These are phyloP conservation scores for Moesziomyces sp. DNA, from an alignment of 1,284 basidiomycete species.

Conservation along the genomic window DNA sequence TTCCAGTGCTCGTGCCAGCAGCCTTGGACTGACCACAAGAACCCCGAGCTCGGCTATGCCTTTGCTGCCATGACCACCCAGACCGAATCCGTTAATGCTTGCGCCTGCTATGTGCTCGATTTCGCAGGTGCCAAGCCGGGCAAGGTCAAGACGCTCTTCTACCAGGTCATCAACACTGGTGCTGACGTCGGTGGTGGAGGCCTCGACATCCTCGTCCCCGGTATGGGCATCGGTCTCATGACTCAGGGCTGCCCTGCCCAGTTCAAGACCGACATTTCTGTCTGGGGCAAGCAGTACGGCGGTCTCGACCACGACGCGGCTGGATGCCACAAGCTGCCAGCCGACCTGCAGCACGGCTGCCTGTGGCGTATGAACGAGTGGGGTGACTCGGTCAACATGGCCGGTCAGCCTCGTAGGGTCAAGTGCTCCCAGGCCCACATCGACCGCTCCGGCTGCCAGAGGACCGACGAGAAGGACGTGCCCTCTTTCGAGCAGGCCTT, in stretches of 20 bases:
- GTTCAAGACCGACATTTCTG: conserved; percentile 26
- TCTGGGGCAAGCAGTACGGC: conserved; percentile 39
- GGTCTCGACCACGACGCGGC: conserved; percentile 24
- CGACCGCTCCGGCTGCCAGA: conserved; percentile 39
- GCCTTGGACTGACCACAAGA: conserved; percentile 33
- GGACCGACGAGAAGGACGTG: conserved; percentile 23
- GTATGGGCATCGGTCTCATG: conserved; percentile 32
- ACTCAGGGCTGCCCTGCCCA: conserved; percentile 29
- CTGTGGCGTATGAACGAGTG: conserved; percentile 38
- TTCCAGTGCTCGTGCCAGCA: conserved; percentile 46
- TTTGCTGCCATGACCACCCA: conserved; percentile 32
- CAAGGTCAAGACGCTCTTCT: conserved; percentile 39
- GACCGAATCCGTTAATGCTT: conserved; percentile 18
- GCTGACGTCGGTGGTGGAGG: conserved; percentile 20
- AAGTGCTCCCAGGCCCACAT: conserved; percentile 43
- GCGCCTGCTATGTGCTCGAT: conserved; percentile 32
- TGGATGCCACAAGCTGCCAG: conserved; percentile 31
- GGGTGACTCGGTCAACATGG: conserved; percentile 26
- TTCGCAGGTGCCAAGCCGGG: conserved; percentile 18
- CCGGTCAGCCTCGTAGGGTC: conserved; percentile 19
- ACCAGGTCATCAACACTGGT: conserved; percentile 41
- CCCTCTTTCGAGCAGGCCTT: conserved; percentile 1
- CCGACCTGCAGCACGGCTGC: conserved; percentile 33
- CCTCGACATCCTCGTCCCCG: conserved; percentile 43
- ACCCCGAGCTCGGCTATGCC: conserved; percentile 26